These are phyloP conservation scores for Fusarium albidum DNA, from an alignment of 2,329 filamentous ascomycete species.

Conservation along the genomic window DNA sequence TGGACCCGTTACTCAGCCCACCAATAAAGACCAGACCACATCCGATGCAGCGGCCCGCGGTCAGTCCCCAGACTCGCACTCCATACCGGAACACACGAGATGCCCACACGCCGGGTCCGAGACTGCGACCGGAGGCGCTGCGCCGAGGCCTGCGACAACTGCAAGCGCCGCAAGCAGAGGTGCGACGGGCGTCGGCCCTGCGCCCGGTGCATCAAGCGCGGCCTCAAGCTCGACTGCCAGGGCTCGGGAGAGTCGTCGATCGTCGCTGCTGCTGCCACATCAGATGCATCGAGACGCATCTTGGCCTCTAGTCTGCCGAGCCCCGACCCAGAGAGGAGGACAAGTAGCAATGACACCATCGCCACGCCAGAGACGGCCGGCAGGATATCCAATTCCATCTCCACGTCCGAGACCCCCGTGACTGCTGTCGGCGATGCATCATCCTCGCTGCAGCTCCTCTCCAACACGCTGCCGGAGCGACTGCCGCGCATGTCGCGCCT, in stretches of 20 bases:
- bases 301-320: constrained; percentile 38
- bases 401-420: constrained; percentile 11
- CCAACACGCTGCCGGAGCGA: constrained; percentile 34
- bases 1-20: constrained; percentile 12
- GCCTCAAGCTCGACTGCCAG: constrained; percentile 34
- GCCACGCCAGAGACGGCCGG: constrained; percentile 19
- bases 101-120: constrained; percentile 39
- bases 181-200: constrained; percentile 37
- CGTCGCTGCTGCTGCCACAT: background rate
- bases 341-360: constrained; percentile 32
- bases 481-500: constrained; percentile 43
- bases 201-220: constrained; percentile 37
- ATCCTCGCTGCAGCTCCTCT: constrained; percentile 33
- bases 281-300: constrained; percentile 17
- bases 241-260: constrained; percentile 13
- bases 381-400: constrained; percentile 16
- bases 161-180: constrained; percentile 38
- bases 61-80: background rate
- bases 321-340: constrained; percentile 36
- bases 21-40: constrained; percentile 34
- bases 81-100: constrained; percentile 7
- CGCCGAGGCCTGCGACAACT: constrained; percentile 38
- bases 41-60: constrained; percentile 34
- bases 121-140: constrained; percentile 37
- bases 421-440: constrained; percentile 11